Percentiles rank a stretch among this genome's conserved stretches.
phyloP scores from a whole-genome alignment of 2,329 filamentous ascomycete species.

The Colletotrichum incanum region DNA sequence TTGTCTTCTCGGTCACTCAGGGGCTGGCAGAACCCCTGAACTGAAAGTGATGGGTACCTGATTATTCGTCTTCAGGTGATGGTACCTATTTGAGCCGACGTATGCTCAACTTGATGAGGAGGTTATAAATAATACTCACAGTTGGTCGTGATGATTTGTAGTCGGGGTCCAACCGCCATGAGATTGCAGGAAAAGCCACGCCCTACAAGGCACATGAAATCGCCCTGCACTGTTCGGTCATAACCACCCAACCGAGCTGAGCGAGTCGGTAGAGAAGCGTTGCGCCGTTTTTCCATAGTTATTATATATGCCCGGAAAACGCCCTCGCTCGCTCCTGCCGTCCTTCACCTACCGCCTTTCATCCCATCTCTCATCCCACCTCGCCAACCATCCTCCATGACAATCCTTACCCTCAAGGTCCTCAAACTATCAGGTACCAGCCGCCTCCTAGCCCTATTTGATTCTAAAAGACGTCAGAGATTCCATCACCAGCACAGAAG shows the following conservation, averaged over 20 bases:
- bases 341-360: not conserved
- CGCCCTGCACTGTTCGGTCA: too few species aligned
- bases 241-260: not conserved
- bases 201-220: not conserved
- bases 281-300: too few species aligned
- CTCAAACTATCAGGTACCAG: not conserved
- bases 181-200: too few species aligned
- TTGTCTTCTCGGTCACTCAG: too few species aligned
- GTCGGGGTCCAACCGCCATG: too few species aligned
- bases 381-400: not conserved
- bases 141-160: too few species aligned
- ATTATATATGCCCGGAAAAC: not conserved
- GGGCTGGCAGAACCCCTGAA: not conserved
- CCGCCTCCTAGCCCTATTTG: not conserved
- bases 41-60: not conserved
- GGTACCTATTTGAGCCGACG: too few species aligned
- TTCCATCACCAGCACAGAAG: slow-evolving; percentile 5
- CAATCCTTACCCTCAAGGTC: not conserved
- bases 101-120: too few species aligned
- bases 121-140: too few species aligned
- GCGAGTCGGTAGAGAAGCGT: not conserved
- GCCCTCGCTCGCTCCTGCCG: not conserved
- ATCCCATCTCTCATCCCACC: not conserved
- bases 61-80: too few species aligned
- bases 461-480: not conserved